phyloP scores from a whole-genome alignment of 2,329 filamentous ascomycete species.

The Cytospora mali region DNA sequence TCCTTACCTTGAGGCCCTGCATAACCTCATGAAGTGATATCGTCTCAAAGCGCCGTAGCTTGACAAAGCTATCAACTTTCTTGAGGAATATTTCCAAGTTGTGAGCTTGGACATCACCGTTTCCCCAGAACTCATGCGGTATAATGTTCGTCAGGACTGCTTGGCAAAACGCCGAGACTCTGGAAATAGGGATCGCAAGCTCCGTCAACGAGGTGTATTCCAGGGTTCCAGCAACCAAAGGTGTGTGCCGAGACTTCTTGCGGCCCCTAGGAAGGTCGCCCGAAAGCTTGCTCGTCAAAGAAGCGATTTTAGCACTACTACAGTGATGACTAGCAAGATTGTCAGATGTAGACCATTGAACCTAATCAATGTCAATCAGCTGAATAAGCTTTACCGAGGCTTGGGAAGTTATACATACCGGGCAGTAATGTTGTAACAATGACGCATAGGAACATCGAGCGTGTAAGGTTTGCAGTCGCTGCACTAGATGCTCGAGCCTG shows the following conservation, averaged over 20 bases:
- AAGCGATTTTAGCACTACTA: conserved; percentile 15
- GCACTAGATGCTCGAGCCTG: conserved; percentile 58
- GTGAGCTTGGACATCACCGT: conserved; percentile 49
- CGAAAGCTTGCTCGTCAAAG: conserved; percentile 15
- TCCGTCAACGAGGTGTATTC: conserved; percentile 59
- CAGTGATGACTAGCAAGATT: conserved; percentile 5
- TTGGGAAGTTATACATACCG: conserved; percentile 45
- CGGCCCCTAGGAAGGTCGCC: conserved; percentile 17
- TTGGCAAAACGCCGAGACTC: conserved; percentile 86
- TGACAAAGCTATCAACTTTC: conserved; percentile 77
- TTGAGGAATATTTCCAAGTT: conserved; percentile 67
- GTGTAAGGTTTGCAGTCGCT: conserved; percentile 71
- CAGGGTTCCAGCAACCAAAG: conserved; percentile 31
- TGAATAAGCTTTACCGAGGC: conserved; percentile 8
- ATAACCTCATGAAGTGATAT: conserved; percentile 77
- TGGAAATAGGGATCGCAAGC: conserved; percentile 65
- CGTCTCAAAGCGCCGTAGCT: conserved; percentile 77
- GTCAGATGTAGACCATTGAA: conserved; percentile 2
- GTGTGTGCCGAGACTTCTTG: conserved; percentile 18
- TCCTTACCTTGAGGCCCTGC: conserved; percentile 71
- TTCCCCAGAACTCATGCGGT: conserved; percentile 75
- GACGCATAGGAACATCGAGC: conserved; percentile 76
- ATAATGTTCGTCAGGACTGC: conserved; percentile 73
- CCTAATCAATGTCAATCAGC: conserved; percentile 14
- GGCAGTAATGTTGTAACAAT: conserved; percentile 81